A percentile compares a stretch with the other conserved stretches of the same genome.
Conservation (phyloP, 129 eudicot species). For the carrot (Daucus carota) region DNA sequence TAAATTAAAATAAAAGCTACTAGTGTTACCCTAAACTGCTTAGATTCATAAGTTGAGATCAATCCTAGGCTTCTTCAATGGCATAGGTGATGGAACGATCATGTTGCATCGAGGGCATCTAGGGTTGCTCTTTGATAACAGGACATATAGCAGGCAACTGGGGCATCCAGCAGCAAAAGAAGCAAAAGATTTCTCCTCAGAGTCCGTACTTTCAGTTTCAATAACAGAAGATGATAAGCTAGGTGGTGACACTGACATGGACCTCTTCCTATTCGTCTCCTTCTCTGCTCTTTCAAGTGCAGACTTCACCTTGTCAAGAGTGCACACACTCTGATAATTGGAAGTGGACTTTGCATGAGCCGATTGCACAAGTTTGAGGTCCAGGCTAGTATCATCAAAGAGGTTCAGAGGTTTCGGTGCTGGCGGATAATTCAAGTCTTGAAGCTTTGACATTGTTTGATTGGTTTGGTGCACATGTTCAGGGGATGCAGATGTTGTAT, state of each 20-base stretch:
- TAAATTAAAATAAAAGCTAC: not conserved
- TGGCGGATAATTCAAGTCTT: slow-evolving; percentile 66
- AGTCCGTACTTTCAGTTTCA: slow-evolving; percentile 29
- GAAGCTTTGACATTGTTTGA: slow-evolving; percentile 41
- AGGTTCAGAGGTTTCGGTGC: slow-evolving; percentile 42
- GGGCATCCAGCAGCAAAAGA: slow-evolving; percentile 85
- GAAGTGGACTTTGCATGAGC: slow-evolving; percentile 26
- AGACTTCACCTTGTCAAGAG: slow-evolving; percentile 84
- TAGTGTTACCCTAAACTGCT: not conserved
- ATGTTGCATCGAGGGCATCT: slow-evolving; percentile 73
- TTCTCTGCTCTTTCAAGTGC: slow-evolving; percentile 89
- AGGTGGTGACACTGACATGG: slow-evolving; percentile 42
- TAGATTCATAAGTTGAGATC: slow-evolving; percentile 74
- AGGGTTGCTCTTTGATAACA: slow-evolving; percentile 65
- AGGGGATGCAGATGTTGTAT: slow-evolving; percentile 41
- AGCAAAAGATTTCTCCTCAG: slow-evolving; percentile 34
- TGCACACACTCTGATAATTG: slow-evolving; percentile 69
- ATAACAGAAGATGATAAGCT: slow-evolving; percentile 49
- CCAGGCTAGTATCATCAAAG: slow-evolving; percentile 59
- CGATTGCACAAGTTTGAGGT: slow-evolving; percentile 58
- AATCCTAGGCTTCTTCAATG: slow-evolving; percentile 66
- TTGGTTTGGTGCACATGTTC: slow-evolving; percentile 37
- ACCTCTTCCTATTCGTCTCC: slow-evolving; percentile 48
- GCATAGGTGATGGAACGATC: slow-evolving; percentile 43
- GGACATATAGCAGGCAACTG: slow-evolving; percentile 69